Evolutionary conservation across 192 early-diverging fungal species (phyloP).

Genomic region (Coemansia sp.): DNA sequence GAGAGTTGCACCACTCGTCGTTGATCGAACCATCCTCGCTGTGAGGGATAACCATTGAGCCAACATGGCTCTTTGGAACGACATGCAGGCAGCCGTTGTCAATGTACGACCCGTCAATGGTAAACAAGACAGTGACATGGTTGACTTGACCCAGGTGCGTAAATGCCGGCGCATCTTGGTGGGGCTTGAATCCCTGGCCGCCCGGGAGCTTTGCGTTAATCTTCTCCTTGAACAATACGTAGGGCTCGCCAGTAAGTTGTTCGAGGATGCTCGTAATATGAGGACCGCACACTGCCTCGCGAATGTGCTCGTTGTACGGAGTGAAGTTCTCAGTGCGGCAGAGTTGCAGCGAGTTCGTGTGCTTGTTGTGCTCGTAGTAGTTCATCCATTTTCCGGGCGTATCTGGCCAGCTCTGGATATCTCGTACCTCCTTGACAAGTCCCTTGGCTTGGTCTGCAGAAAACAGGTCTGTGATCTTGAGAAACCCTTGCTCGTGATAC

Average conservation of each 20-base stretch:
- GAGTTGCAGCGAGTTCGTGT: conserved; percentile 51
- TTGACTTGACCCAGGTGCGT: conserved; percentile 60
- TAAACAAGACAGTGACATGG: conserved; percentile 63
- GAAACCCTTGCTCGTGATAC: conserved; percentile 58
- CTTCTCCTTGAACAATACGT: conserved; percentile 67
- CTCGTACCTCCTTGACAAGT: conserved; percentile 51
- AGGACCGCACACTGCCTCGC: conserved; percentile 52
- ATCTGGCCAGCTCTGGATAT: conserved; percentile 59
- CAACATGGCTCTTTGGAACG: conserved; percentile 59
- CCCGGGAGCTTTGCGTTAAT: conserved; percentile 65
- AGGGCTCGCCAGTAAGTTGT: conserved; percentile 59
- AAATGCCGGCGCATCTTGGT: conserved; percentile 67
- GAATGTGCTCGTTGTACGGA: conserved; percentile 57
- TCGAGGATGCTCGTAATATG: conserved; percentile 55
- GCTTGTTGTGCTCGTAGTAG: conserved; percentile 62
- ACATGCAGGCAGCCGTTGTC: conserved; percentile 65
- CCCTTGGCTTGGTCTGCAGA: conserved; percentile 52
- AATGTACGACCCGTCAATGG: conserved; percentile 59
- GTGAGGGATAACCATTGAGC: conserved; percentile 46
- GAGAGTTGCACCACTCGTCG: conserved; percentile 54
- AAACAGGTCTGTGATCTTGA: conserved; percentile 62
- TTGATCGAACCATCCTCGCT: conserved; percentile 54
- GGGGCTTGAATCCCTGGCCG: conserved; percentile 63
- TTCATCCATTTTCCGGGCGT: conserved; percentile 66
- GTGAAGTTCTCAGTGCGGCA: conserved; percentile 69